phyloP scores from a whole-genome alignment of 148 eudicot genomes.

The Linanthus parryae region DNA sequence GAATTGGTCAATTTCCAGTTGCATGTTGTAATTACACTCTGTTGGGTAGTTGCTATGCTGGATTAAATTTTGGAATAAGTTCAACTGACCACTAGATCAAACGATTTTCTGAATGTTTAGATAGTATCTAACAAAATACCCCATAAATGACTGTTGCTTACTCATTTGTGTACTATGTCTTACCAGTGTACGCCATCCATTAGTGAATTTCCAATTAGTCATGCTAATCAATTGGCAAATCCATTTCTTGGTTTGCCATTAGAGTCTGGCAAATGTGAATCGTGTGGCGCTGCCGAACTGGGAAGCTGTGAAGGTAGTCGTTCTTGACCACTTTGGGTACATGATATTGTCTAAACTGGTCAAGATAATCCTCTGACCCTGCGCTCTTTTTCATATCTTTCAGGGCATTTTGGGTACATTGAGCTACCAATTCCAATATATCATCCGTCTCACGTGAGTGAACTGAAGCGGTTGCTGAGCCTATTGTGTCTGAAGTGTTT shows the following conservation, averaged over 20 bases:
- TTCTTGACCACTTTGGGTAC: no score
- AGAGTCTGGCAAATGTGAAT: constrained; percentile 18
- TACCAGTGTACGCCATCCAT: constrained; percentile 15
- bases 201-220: constrained; percentile 17
- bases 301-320: constrained; percentile 19
- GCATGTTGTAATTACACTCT: no score
- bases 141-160: no score
- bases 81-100: no score
- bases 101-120: no score
- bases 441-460: constrained; percentile 78
- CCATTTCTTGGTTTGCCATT: constrained; percentile 23
- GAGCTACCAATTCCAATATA: constrained; percentile 65
- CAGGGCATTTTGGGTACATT: constrained; percentile 20
- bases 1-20: no score
- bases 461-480: constrained; percentile 50
- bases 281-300: constrained; percentile 21
- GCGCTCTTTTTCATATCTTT: not conserved
- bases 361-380: no score
- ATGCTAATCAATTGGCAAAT: constrained; percentile 18
- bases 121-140: no score
- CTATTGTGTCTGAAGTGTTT: constrained; percentile 64
- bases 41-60: no score
- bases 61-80: no score
- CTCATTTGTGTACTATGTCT: no score
- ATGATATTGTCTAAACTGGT: no score